phyloP scores from a whole-genome alignment of 75 land plant genomes.

The Picea sitchensis region DNA sequence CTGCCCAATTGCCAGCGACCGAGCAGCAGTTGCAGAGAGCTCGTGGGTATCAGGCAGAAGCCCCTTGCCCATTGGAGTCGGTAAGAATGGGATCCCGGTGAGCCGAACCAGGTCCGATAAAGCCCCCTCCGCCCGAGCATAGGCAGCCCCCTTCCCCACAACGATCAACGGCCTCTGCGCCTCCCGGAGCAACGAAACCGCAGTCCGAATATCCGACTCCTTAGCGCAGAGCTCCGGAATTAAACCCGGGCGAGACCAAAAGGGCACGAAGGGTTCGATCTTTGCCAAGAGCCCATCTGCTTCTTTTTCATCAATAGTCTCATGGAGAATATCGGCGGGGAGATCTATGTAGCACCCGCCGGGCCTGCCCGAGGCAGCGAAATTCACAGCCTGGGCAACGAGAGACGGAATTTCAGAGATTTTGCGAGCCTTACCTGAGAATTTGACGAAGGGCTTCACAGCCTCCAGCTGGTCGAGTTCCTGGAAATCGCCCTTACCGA shows the following conservation, averaged over 20 bases:
- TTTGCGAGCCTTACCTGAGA: constrained; percentile 51
- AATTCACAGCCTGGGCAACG: constrained; percentile 43
- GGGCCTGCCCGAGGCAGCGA: constrained; percentile 56
- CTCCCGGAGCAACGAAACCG: constrained; percentile 50
- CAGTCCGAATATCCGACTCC: constrained; percentile 36
- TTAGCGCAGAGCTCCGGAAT: background rate
- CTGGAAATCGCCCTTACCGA: constrained; percentile 93
- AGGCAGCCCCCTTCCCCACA: constrained; percentile 96
- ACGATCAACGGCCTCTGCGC: constrained; percentile 88
- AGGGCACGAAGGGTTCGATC: constrained; percentile 21
- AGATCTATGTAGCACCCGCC: constrained; percentile 86
- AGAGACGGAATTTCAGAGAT: constrained; percentile 56
- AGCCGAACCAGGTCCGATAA: constrained; percentile 53
- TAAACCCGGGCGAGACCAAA: constrained; percentile 2
- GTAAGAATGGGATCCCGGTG: constrained; percentile 89
- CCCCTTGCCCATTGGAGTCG: constrained; percentile 98
- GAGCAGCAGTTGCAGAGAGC: constrained; percentile 80
- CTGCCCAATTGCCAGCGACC: constrained; percentile 83
- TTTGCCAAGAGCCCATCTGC: constrained; percentile 45
- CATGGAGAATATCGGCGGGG: constrained; percentile 88
- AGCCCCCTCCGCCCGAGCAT: constrained; percentile 61
- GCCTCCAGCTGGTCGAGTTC: constrained; percentile 89
- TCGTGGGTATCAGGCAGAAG: constrained; percentile 77
- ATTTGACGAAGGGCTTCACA: constrained; percentile 75
- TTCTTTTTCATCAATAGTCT: constrained; percentile 48